Percentiles rank a stretch among this genome's conserved stretches.
Conservation (phyloP, 2,329 filamentous ascomycete species). For the Cercospora zeina region DNA sequence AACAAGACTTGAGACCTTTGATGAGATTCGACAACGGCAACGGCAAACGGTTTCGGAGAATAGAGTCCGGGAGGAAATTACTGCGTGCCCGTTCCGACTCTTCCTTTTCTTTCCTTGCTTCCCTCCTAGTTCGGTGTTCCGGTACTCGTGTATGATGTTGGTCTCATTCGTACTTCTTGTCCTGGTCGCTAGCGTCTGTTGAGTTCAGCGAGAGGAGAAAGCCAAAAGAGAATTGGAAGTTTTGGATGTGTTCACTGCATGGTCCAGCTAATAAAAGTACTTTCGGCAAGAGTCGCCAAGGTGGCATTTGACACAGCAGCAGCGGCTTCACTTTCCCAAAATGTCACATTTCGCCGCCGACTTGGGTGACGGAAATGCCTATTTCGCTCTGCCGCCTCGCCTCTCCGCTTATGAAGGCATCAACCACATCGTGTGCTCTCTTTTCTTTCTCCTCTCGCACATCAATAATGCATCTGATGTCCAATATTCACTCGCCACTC, state of each 20-base stretch:
- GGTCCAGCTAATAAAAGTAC: too few relatives aligned
- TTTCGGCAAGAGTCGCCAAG: background rate
- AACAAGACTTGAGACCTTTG: background rate
- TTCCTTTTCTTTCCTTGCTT: background rate
- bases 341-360: background rate
- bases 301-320: background rate
- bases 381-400: background rate
- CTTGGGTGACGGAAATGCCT: background rate
- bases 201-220: background rate
- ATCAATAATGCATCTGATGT: too few relatives aligned
- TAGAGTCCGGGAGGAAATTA: background rate
- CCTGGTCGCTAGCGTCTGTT: background rate
- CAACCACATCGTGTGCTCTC: background rate
- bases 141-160: too few relatives aligned
- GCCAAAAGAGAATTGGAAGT: background rate
- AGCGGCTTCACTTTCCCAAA: background rate
- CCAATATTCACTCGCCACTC: too few relatives aligned
- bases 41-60: background rate
- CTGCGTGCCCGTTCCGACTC: background rate
- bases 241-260: background rate
- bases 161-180: background rate
- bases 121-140: background rate
- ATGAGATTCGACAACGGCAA: background rate
- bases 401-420: background rate
- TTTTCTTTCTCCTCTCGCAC: too few relatives aligned